A percentile compares a stretch with the other conserved stretches of the same genome.
phyloP scores from a whole-genome alignment of 306 rosid genomes.

The Ceratonia siliqua region DNA sequence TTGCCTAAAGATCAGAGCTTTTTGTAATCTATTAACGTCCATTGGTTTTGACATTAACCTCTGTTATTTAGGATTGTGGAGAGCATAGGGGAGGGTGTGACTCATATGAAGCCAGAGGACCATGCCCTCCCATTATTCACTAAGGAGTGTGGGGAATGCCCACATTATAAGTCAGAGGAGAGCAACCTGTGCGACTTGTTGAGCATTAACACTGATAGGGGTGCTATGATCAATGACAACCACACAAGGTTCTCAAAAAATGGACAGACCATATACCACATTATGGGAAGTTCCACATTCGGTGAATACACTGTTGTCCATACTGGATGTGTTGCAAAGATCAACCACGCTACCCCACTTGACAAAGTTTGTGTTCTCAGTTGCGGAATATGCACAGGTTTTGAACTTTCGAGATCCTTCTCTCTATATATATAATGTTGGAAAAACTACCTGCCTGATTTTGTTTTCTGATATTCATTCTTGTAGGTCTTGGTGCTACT shows the following conservation, averaged over 20 bases:
- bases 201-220: conserved; percentile 61
- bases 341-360: conserved; percentile 65
- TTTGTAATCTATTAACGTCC: background rate
- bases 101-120: conserved; percentile 54
- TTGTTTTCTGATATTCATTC: background rate
- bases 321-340: conserved; percentile 57
- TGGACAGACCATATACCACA: conserved; percentile 61
- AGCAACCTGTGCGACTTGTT: conserved; percentile 75
- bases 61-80: conserved; percentile 43
- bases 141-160: conserved; percentile 62
- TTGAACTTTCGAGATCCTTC: background rate
- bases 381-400: conserved; percentile 70
- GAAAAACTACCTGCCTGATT: background rate
- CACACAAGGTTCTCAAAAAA: conserved; percentile 55
- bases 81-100: conserved; percentile 70
- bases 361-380: conserved; percentile 75
- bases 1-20: background rate
- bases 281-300: conserved; percentile 70
- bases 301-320: conserved; percentile 67
- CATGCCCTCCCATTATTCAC: conserved; percentile 72
- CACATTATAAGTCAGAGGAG: conserved; percentile 61
- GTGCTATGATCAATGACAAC: conserved; percentile 54
- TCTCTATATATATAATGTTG: background rate
- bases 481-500: conserved; percentile 62
- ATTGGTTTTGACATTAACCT: too few relatives aligned